Conservation (phyloP, 2,329 filamentous ascomycete species). For the Emydomyces testavorans region DNA sequence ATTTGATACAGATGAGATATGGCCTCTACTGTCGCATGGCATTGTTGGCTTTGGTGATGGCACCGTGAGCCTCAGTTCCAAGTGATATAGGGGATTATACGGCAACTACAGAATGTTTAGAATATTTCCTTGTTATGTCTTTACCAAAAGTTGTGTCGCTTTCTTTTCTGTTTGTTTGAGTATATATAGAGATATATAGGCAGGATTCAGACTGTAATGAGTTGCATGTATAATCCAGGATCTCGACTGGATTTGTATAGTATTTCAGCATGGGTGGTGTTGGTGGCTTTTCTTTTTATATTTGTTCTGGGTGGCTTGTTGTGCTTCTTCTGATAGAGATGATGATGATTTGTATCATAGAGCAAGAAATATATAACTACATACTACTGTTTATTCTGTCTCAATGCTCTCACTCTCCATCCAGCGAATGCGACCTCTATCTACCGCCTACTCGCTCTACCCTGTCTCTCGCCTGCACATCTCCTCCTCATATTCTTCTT, state of each 20-base stretch:
- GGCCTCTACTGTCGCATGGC: slow-evolving; percentile 98
- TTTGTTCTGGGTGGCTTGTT: slow-evolving; percentile 7
- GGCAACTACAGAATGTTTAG: neutral
- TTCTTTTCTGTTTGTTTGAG: slow-evolving; percentile 5
- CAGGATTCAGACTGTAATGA: slow-evolving; percentile 11
- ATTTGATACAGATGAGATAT: slow-evolving; percentile 68
- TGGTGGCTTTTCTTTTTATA: neutral
- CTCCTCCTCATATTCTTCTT: slow-evolving; percentile 5
- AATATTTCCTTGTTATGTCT: slow-evolving; percentile 2
- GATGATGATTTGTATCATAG: slow-evolving; percentile 3
- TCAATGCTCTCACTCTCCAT: neutral
- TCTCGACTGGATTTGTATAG: slow-evolving; percentile 7
- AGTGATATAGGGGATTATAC: neutral
- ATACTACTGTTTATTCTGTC: neutral
- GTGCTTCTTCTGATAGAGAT: slow-evolving; percentile 12
- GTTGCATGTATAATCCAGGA: slow-evolving; percentile 9
- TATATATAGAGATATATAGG: slow-evolving; percentile 11
- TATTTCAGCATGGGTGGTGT: slow-evolving; percentile 9
- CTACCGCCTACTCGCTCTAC: neutral
- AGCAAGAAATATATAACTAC: neutral
- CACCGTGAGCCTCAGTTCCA: slow-evolving; percentile 27
- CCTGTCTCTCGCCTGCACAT: slow-evolving; percentile 1
- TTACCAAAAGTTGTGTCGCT: slow-evolving; percentile 12
- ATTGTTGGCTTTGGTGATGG: slow-evolving; percentile 85
- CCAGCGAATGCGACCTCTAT: neutral